Percentiles rank a stretch among this genome's conserved stretches.
phyloP scores from a whole-genome alignment of 352 stramenopile species.

The Phytophthora aleatoria region DNA sequence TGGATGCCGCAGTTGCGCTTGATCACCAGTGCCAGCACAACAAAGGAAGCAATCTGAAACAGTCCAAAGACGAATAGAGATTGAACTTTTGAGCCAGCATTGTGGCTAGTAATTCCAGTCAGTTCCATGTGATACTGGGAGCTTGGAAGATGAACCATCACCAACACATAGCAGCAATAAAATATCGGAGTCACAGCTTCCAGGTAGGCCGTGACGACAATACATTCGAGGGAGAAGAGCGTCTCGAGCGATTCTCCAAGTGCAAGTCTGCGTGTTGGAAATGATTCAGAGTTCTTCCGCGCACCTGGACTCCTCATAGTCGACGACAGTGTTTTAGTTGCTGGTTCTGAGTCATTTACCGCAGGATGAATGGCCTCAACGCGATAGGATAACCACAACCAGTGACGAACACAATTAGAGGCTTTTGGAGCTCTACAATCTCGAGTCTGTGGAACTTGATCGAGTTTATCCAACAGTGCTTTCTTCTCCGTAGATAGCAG shows the following conservation, averaged over 20 bases:
- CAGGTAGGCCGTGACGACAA: slow-evolving; percentile 35
- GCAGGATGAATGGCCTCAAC: slow-evolving; percentile 2
- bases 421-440: neutral
- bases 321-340: neutral
- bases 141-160: slow-evolving; percentile 32
- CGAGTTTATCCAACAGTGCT: slow-evolving; percentile 9
- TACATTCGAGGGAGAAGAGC: slow-evolving; percentile 37
- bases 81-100: slow-evolving; percentile 2
- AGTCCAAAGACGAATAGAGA: slow-evolving; percentile 24
- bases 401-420: neutral
- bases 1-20: slow-evolving; percentile 22
- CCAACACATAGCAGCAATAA: slow-evolving; percentile 22
- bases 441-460: neutral
- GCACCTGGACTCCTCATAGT: neutral
- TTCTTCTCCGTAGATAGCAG: slow-evolving; percentile 8
- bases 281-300: neutral
- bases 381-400: slow-evolving; percentile 1
- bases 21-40: slow-evolving; percentile 16
- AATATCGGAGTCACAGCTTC: slow-evolving; percentile 37
- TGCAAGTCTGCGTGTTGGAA: neutral
- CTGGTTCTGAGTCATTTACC: neutral
- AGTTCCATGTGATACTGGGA: slow-evolving; percentile 14
- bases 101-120: neutral
- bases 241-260: slow-evolving; percentile 14
- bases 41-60: slow-evolving; percentile 28